These are phyloP conservation scores for Pistacia vera DNA, from an alignment of 345 rosid species.

Conservation along the genomic window DNA sequence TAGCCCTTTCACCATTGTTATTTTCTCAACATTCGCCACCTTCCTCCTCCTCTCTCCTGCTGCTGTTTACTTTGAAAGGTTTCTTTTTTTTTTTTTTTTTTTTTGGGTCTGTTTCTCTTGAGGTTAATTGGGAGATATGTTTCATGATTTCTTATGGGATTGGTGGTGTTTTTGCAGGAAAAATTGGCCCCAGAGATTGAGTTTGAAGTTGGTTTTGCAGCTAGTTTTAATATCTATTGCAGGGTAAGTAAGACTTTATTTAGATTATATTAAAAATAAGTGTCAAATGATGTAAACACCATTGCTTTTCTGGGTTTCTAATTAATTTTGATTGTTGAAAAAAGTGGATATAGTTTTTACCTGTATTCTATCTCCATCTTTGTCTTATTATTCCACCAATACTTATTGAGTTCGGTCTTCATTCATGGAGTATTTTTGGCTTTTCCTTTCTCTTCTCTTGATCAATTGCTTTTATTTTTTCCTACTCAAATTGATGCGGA, in stretches of 20 bases:
- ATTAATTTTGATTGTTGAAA: background rate
- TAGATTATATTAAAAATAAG: background rate
- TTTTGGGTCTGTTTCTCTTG: background rate
- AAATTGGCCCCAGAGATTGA: conserved; percentile 65
- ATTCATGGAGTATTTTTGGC: too few relatives aligned
- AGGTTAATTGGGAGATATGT: too few relatives aligned
- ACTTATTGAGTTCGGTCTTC: too few relatives aligned
- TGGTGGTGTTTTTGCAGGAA: conserved; percentile 46
- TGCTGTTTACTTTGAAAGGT: conserved; percentile 82
- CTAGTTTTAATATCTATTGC: conserved; percentile 69
- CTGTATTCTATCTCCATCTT: too few relatives aligned
- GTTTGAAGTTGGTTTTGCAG: conserved; percentile 57
- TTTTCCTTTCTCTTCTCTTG: too few relatives aligned
- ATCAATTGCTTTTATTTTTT: too few relatives aligned
- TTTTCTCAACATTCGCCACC: conserved; percentile 66
- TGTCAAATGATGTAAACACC: background rate
- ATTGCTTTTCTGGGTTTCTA: background rate
- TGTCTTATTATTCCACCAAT: too few relatives aligned
- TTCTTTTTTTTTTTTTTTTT: background rate
- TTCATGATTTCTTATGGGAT: background rate
- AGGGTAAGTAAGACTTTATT: conserved; percentile 53
- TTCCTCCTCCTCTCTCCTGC: conserved; percentile 72
- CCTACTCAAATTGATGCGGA: too few relatives aligned
- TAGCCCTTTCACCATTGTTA: conserved; percentile 61
- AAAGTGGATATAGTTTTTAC: background rate